Conservation (phyloP, 768 basidiomycete species). For the Lanmaoa pseudosensibilis region DNA sequence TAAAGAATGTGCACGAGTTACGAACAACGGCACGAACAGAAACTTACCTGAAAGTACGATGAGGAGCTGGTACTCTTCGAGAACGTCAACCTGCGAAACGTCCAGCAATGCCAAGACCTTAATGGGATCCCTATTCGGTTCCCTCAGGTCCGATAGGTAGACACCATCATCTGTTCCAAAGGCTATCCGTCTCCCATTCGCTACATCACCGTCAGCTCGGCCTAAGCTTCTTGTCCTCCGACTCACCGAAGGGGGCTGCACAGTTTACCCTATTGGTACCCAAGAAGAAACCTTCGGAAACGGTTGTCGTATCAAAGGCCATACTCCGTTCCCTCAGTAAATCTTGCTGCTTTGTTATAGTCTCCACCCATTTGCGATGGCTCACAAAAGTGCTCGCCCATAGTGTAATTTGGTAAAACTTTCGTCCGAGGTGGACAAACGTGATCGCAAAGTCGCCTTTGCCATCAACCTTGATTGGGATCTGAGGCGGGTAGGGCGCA, state of each 20-base stretch:
- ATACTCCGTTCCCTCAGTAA: slow-evolving; percentile 77
- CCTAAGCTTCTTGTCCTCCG: not conserved
- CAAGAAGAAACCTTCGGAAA: slow-evolving; percentile 88
- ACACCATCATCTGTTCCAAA: slow-evolving; percentile 99
- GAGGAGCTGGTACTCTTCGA: slow-evolving; percentile 93
- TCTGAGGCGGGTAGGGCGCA: slow-evolving; percentile 44
- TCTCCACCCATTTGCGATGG: slow-evolving; percentile 93
- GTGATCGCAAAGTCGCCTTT: slow-evolving; percentile 92
- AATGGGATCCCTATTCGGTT: slow-evolving; percentile 74
- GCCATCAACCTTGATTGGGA: slow-evolving; percentile 53
- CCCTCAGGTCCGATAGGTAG: slow-evolving; percentile 86
- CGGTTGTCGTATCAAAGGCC: slow-evolving; percentile 80
- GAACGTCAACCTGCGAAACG: slow-evolving; percentile 92
- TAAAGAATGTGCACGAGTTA: not conserved
- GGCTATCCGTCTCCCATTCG: slow-evolving; percentile 78
- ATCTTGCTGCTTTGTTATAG: slow-evolving; percentile 88
- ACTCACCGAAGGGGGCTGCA: slow-evolving; percentile 82
- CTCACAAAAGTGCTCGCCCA: slow-evolving; percentile 85
- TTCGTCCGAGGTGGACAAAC: slow-evolving; percentile 90
- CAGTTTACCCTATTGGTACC: slow-evolving; percentile 89
- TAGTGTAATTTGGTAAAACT: slow-evolving; percentile 87
- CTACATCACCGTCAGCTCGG: slow-evolving; percentile 40
- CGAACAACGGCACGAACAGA: not conserved
- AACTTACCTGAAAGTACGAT: slow-evolving; percentile 94
- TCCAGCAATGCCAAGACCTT: slow-evolving; percentile 88